These are phyloP conservation scores for Suhomyces kilbournensis DNA, from an alignment of 805 yeast genomes.

Conservation along the genomic window DNA sequence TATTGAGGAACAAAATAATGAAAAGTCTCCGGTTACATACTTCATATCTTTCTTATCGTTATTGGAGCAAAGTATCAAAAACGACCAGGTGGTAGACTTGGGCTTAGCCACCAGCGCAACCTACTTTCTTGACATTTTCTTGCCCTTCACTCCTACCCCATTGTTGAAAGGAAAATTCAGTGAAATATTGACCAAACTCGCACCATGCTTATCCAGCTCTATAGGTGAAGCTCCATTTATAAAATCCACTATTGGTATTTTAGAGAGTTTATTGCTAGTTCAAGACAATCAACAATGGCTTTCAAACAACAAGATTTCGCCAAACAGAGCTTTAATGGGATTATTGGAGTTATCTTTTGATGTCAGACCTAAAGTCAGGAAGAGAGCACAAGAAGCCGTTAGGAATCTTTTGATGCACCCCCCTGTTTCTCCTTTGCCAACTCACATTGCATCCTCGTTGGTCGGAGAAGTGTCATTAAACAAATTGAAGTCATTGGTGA, in stretches of 20 bases:
- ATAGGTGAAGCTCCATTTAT: constrained; percentile 77
- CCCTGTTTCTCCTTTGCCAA: constrained; percentile 74
- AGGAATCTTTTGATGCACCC: constrained; percentile 57
- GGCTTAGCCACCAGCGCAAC: constrained; percentile 71
- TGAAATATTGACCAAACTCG: constrained; percentile 73
- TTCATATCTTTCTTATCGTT: constrained; percentile 80
- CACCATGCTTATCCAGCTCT: constrained; percentile 70
- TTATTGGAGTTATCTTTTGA: constrained; percentile 76
- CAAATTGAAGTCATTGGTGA: constrained; percentile 47
- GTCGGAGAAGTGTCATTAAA: constrained; percentile 69
- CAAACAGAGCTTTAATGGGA: constrained; percentile 78
- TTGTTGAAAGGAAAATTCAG: constrained; percentile 72
- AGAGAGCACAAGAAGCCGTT: constrained; percentile 92
- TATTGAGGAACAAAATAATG: constrained; percentile 61
- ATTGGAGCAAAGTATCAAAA: constrained; percentile 63
- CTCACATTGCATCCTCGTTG: constrained; percentile 71
- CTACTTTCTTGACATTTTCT: constrained; percentile 76
- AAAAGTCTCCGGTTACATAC: constrained; percentile 72
- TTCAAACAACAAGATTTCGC: constrained; percentile 56
- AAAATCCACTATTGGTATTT: constrained; percentile 79
- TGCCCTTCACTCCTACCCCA: constrained; percentile 68
- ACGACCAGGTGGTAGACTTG: constrained; percentile 53
- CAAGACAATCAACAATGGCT: constrained; percentile 82
- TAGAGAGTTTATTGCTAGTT: constrained; percentile 73
- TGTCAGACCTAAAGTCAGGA: constrained; percentile 91